phyloP scores from a whole-genome alignment of 129 eudicot genomes.

The Erigeron canadensis region DNA sequence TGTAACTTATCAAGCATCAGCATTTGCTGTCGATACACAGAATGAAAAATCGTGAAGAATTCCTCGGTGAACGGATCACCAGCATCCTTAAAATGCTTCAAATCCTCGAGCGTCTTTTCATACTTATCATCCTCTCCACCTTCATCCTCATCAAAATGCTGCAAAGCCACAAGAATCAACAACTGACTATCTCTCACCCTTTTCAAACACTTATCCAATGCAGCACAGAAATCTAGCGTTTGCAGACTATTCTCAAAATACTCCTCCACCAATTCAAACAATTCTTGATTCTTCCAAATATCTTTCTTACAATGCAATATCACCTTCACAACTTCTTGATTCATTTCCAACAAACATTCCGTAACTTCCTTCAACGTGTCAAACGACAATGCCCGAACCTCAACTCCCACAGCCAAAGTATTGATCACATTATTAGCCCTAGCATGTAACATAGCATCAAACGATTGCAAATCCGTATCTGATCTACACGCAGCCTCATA shows the following conservation, averaged over 20 bases:
- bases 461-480: constrained; percentile 68
- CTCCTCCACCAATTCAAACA: constrained; percentile 84
- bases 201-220: constrained; percentile 72
- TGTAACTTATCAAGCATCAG: constrained; percentile 79
- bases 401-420: constrained; percentile 70
- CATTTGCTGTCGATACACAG: constrained; percentile 67
- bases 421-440: constrained; percentile 65
- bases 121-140: constrained; percentile 45
- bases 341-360: constrained; percentile 78
- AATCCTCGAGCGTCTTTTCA: constrained; percentile 57
- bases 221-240: constrained; percentile 78
- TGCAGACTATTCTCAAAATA: constrained; percentile 79
- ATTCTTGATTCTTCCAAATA: constrained; percentile 77
- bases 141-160: constrained; percentile 71
- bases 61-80: constrained; percentile 89
- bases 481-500: constrained; percentile 73
- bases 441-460: constrained; percentile 69
- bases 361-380: constrained; percentile 81
- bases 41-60: constrained; percentile 64
- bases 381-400: constrained; percentile 72
- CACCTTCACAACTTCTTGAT: constrained; percentile 83
- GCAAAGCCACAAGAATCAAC: constrained; percentile 68
- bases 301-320: constrained; percentile 85
- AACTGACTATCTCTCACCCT: constrained; percentile 67
- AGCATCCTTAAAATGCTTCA: constrained; percentile 61